Evolutionary conservation across 495 filamentous ascomycete genomes (phyloP), one percentile per base, ranked within the genome.

Genomic region (Poronia punctata): DNA sequence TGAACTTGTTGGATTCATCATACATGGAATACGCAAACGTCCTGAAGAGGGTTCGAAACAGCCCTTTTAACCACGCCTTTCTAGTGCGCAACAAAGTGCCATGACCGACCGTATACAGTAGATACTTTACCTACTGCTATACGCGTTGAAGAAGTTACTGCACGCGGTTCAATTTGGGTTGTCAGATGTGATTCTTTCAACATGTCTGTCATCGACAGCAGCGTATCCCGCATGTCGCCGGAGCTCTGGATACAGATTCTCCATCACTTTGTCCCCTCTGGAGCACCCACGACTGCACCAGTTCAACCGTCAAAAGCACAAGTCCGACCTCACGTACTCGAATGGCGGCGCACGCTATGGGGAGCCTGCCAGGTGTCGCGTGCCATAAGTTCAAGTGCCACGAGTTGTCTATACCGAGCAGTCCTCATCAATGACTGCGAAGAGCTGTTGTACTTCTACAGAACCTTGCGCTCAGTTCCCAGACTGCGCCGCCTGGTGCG

Each of bases 391-490:
- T 4, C 32, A 19, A 20, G 16, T n/a, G 32, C 32, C 17, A 35
- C 17, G 12, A 21, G 10, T 21, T n/a, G 10, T 11, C 32, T 35
- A 5, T 35, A 35, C 12, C 16, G 12, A 12, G 20, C 35, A 38
- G 22, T 38, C 26, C 35, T 38, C 11, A 27, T 38, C 8, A 38
- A 38, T 29, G 14, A 14, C 35, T 29, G 23, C 35, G 26, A 38
- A 38, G 35, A 38, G 21, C 35, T 38, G 21, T 22, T 38, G 7
- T 27, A 38, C n/a, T 3, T 38, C 20, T 38, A n/a, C 21, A 38
- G 35, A 22, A 38, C 32, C 7, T 11, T 35, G 16, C 32, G 32
- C 12, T 9, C 32, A 35, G 32, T 35, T 35, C 32, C 32, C 18
- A 19, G 12, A 19, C 32, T 35, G 18, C 18, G 32, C 5, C 3